Evolutionary conservation across 2,329 filamentous ascomycete genomes (phyloP).

Genomic region (Aspergillus ustus): DNA sequence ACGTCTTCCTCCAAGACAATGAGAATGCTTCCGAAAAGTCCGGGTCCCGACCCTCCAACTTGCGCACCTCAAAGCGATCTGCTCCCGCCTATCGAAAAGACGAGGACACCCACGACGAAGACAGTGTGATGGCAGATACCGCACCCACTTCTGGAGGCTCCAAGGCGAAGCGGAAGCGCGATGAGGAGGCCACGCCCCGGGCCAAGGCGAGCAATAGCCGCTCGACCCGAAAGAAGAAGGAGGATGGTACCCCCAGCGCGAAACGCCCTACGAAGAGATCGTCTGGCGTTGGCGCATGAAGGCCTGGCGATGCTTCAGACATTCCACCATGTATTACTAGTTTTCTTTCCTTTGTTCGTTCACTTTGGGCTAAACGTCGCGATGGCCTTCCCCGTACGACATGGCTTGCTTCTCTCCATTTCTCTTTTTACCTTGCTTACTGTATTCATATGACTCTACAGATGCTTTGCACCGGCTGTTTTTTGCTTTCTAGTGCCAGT

Average conservation of each 20-base stretch:
- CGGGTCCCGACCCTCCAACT: conserved; percentile 42
- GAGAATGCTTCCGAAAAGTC: conserved; percentile 55
- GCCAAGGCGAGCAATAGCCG: conserved; percentile 52
- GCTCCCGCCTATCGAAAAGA: conserved; percentile 44
- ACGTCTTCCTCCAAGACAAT: conserved; percentile 81
- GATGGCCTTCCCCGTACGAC: not conserved
- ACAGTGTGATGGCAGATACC: conserved; percentile 45
- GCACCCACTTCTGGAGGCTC: conserved; percentile 35
- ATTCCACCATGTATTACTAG: conserved; percentile 21
- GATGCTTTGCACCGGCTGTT: not conserved
- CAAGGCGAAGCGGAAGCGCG: conserved; percentile 53
- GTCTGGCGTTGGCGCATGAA: conserved; percentile 31
- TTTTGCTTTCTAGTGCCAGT: not conserved
- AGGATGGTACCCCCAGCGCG: conserved; percentile 39
- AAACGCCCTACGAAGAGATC: conserved; percentile 40
- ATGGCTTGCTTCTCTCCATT: not conserved
- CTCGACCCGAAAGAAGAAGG: conserved; percentile 45
- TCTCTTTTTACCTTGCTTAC: not conserved
- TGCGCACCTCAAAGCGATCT: conserved; percentile 48
- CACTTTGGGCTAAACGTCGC: conserved; percentile 20
- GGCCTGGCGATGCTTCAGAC: not conserved
- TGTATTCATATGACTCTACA: not conserved
- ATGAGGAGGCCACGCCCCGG: conserved; percentile 53
- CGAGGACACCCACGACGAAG: conserved; percentile 50
- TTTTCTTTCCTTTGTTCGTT: conserved; percentile 4